Percentiles rank a stretch among this genome's conserved stretches.
Conservation (phyloP, 805 yeast species). For the Yarrowia alimentaria region DNA sequence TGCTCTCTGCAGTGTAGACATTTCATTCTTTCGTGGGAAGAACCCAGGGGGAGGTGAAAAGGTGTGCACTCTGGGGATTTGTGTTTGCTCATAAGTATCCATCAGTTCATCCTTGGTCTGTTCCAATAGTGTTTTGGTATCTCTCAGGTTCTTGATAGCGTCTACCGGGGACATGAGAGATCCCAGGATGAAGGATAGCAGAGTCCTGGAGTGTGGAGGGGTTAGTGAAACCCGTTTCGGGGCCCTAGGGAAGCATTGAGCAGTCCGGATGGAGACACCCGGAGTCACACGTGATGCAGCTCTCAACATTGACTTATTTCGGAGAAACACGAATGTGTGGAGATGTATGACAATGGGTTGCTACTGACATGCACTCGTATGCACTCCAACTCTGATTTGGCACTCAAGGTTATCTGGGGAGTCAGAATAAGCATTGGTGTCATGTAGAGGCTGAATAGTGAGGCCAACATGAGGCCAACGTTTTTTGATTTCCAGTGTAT, state of each 20-base stretch:
- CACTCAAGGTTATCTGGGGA: slow-evolving; percentile 6
- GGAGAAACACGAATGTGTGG: no score
- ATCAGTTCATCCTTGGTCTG: slow-evolving; percentile 31
- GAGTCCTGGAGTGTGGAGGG: slow-evolving; percentile 28
- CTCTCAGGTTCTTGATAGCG: slow-evolving; percentile 31
- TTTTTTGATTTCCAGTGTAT: no score
- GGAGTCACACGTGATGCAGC: slow-evolving; percentile 8
- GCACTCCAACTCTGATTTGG: slow-evolving; percentile 11
- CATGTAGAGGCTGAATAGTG: no score
- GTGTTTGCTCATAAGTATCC: slow-evolving; percentile 31
- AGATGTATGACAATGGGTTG: slow-evolving; percentile 5
- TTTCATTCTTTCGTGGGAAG: slow-evolving; percentile 29
- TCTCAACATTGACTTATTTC: slow-evolving; percentile 26
- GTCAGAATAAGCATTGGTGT: no score
- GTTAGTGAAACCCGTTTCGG: no score
- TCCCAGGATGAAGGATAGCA: slow-evolving; percentile 25
- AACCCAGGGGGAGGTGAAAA: slow-evolving; percentile 32
- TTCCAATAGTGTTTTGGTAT: slow-evolving; percentile 30
- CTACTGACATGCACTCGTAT: slow-evolving; percentile 12
- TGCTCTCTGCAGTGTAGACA: slow-evolving; percentile 15
- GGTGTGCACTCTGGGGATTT: slow-evolving; percentile 31
- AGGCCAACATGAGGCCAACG: no score
- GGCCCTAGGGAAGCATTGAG: slow-evolving; percentile 1
- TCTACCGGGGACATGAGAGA: slow-evolving; percentile 31
- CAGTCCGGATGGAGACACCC: neutral